Evolutionary conservation across 2,329 filamentous ascomycete genomes (phyloP), one percentile per base, ranked within the genome.

Genomic region (Clathrospora elynae): DNA sequence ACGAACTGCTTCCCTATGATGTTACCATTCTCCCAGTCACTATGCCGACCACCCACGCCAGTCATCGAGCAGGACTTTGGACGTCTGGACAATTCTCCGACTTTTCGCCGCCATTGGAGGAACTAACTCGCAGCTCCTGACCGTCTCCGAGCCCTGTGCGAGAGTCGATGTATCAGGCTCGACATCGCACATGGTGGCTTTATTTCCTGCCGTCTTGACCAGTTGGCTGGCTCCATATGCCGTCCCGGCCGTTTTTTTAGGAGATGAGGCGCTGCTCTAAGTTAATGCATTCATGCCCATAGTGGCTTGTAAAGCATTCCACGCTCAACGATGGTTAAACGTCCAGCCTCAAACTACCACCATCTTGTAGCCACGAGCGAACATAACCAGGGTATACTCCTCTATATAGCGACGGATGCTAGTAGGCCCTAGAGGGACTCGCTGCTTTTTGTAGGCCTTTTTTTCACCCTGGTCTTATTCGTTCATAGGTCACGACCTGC

Each of bases 31-130:
- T 14, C 13, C 14, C 7, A 23, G 12, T 3, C 34, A 23, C 20
- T 23, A n/a, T n/a, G n/a, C n/a, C n/a, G n/a, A n/a, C 26, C 12
- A 31, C 9, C 6, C 11, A 26, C 10, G 16, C n/a, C 14, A 18
- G 7, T 10, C 26, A 25, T 11, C 18, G 13, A 8, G 19, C 22
- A 23, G 13, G 13, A 16, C 18, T 3, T 16, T 28, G 11, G 25
- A 12, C 14, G 26, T 36, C 2, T 6, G 25, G n/a, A 17, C 37
- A 29, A 18, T 18, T 35, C 36, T 32, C 42, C 42, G 32, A 36
- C 11, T 9, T 23, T 26, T 32, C 18, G 8, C 42, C 32, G 42
- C 10, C 9, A 36, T 46, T 46, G 42, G 42, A 35, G 42, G 42
- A 16, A 24, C 19, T 41, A 35, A 35, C 12, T 31, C 36, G 42